Percentiles rank a stretch among this genome's conserved stretches.
Conservation (phyloP, 805 yeast species). For the Ogataea thermomethanolica region DNA sequence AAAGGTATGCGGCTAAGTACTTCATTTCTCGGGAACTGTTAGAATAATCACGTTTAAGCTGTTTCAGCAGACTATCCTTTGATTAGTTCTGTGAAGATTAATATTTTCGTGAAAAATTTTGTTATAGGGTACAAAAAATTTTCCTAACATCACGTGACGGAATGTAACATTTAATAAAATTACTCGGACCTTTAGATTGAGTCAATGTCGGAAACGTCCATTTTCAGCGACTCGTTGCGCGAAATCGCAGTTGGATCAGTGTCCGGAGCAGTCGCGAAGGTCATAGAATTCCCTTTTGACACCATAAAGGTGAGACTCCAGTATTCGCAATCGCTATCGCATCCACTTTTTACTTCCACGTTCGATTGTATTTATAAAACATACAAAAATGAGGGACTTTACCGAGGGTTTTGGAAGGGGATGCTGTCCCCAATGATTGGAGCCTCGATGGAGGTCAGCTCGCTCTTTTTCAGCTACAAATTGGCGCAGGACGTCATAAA, state of each 20-base stretch:
- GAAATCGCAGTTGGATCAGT: slow-evolving; percentile 50
- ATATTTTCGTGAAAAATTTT: slow-evolving; percentile 13
- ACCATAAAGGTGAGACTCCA: slow-evolving; percentile 86
- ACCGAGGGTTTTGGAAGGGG: slow-evolving; percentile 73
- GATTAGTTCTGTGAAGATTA: slow-evolving; percentile 16
- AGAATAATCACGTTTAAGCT: slow-evolving; percentile 83
- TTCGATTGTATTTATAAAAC: slow-evolving; percentile 63
- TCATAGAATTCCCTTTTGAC: slow-evolving; percentile 89
- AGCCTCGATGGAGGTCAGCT: slow-evolving; percentile 86
- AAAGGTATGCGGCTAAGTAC: slow-evolving; percentile 99
- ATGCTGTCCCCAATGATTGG: slow-evolving; percentile 80
- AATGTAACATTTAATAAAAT: background rate
- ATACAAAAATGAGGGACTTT: slow-evolving; percentile 62
- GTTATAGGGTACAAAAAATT: slow-evolving; percentile 5
- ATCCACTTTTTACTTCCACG: slow-evolving; percentile 54
- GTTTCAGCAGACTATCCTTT: slow-evolving; percentile 79
- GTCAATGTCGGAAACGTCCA: slow-evolving; percentile 7
- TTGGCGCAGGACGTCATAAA: slow-evolving; percentile 39
- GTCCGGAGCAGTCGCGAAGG: slow-evolving; percentile 81
- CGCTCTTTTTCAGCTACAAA: slow-evolving; percentile 66
- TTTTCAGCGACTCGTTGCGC: slow-evolving; percentile 28
- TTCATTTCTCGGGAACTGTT: slow-evolving; percentile 52
- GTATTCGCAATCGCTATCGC: slow-evolving; percentile 57
- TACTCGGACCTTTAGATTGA: background rate
- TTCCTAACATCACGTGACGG: slow-evolving; percentile 9